These are phyloP conservation scores for Chloranthus sessilifolius DNA, from an alignment of 164 flowering plant species.

Conservation along the genomic window DNA sequence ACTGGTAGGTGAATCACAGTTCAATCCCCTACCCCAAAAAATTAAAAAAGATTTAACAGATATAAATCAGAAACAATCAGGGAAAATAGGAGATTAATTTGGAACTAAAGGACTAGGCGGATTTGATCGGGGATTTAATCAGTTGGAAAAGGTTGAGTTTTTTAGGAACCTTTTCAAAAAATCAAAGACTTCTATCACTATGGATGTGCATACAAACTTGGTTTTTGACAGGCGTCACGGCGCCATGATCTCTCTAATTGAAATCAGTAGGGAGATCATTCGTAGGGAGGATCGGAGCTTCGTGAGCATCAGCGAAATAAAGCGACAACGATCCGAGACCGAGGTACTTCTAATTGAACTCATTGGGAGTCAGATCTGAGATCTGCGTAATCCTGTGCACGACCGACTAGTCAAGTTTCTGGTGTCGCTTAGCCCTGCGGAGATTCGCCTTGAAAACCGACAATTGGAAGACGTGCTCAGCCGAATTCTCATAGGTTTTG, in stretches of 20 bases:
- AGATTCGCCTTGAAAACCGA: conserved; percentile 70
- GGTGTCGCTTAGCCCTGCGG: conserved; percentile 65
- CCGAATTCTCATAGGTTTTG: conserved; percentile 50
- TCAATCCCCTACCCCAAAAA: no score
- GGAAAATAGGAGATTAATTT: no score
- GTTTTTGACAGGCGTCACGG: conserved; percentile 80
- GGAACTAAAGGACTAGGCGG: no score
- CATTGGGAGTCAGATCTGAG: conserved; percentile 78
- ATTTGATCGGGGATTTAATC: no score
- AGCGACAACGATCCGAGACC: conserved; percentile 52
- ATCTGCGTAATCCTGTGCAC: conserved; percentile 85
- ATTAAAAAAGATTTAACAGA: no score
- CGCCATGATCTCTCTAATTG: conserved; percentile 93
- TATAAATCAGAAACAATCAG: no score
- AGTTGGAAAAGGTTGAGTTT: no score
- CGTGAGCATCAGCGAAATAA: conserved; percentile 39
- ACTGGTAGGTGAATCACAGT: no score
- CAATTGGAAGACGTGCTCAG: conserved; percentile 75
- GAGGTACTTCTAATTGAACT: conserved; percentile 49
- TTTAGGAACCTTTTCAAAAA: no score
- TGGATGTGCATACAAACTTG: no score
- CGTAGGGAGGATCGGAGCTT: conserved; percentile 87
- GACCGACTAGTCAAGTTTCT: conserved; percentile 80
- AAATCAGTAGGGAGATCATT: conserved; percentile 65
- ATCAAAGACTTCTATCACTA: no score